These are phyloP conservation scores for Thinopyrum obtusiflorum DNA, from an alignment of 202 grass and related monocot species.

Conservation along the genomic window DNA sequence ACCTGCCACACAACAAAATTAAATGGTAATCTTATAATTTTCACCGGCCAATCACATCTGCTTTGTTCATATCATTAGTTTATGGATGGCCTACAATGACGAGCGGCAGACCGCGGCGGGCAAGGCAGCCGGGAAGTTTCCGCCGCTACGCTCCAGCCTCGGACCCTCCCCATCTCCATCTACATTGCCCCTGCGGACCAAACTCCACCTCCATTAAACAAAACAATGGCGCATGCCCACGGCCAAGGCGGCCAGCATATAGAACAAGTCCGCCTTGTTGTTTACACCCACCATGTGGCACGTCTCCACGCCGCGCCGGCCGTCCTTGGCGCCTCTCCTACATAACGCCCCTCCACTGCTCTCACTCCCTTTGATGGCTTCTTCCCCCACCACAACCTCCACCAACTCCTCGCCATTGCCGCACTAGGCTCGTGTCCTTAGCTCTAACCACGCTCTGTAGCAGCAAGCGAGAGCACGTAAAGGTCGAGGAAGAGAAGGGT, in stretches of 20 bases:
- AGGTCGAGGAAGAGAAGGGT: too few relatives aligned
- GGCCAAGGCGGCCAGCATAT: slow-evolving; percentile 22
- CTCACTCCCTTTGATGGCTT: slow-evolving; percentile 45
- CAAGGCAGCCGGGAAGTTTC: slow-evolving; percentile 33
- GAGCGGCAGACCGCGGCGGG: slow-evolving; percentile 21
- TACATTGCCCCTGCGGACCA: slow-evolving; percentile 25
- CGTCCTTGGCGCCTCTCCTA: neutral
- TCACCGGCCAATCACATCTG: slow-evolving; percentile 14
- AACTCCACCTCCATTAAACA: slow-evolving; percentile 39
- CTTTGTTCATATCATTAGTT: slow-evolving; percentile 41
- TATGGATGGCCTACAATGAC: slow-evolving; percentile 16
- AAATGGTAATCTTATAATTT: neutral
- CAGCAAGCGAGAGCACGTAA: neutral
- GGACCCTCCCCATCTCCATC: neutral
- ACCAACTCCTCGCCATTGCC: neutral
- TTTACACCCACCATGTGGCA: slow-evolving; percentile 73
- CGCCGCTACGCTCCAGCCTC: slow-evolving; percentile 26
- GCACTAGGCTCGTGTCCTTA: neutral
- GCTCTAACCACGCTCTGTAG: too few relatives aligned
- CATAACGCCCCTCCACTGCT: slow-evolving; percentile 27
- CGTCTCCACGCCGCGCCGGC: slow-evolving; percentile 49
- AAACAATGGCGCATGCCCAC: neutral
- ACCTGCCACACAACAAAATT: neutral
- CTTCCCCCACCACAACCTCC: slow-evolving; percentile 6
- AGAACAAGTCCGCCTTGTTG: slow-evolving; percentile 72